Evolutionary conservation across 208 protist genomes (phyloP).

Genomic region (Leishmania mexicana): DNA sequence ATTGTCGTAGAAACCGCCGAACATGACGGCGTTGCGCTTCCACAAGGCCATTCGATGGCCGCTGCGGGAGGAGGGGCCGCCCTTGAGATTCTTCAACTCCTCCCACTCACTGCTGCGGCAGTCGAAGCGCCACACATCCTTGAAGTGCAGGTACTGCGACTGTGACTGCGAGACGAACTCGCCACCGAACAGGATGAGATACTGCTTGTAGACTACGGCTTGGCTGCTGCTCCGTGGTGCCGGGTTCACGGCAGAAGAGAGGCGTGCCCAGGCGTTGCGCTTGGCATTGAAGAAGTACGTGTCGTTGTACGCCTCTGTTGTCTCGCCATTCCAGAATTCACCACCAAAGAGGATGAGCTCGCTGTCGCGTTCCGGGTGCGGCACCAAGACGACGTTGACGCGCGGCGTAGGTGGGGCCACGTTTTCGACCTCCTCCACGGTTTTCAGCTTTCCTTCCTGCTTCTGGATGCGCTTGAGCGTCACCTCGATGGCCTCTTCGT

Average conservation of each 20-base stretch:
- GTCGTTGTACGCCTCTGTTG: slow-evolving; percentile 89
- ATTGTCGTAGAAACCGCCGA: slow-evolving; percentile 95
- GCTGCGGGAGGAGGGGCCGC: slow-evolving; percentile 86
- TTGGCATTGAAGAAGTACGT: slow-evolving; percentile 85
- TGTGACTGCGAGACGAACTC: slow-evolving; percentile 94
- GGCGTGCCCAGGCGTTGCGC: slow-evolving; percentile 63
- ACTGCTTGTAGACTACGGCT: slow-evolving; percentile 86
- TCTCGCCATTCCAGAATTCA: slow-evolving; percentile 89
- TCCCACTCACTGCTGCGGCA: slow-evolving; percentile 77
- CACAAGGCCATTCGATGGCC: slow-evolving; percentile 92
- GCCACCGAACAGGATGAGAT: slow-evolving; percentile 85
- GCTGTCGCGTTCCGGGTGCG: slow-evolving; percentile 70
- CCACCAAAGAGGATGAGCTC: slow-evolving; percentile 93
- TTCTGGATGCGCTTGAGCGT: slow-evolving; percentile 84
- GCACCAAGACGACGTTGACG: slow-evolving; percentile 77
- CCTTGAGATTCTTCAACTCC: slow-evolving; percentile 79
- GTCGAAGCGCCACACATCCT: slow-evolving; percentile 90
- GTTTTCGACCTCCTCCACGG: slow-evolving; percentile 65
- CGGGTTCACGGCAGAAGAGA: slow-evolving; percentile 71
- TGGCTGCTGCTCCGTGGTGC: slow-evolving; percentile 85
- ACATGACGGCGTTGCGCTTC: slow-evolving; percentile 87
- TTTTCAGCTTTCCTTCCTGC: slow-evolving; percentile 62
- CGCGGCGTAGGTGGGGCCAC: slow-evolving; percentile 71
- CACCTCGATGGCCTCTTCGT: slow-evolving; percentile 87
- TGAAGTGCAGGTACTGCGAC: slow-evolving; percentile 92